Base-by-base conservation (phyloP, 1,284 basidiomycete genomes). In the Austropuccinia psidii region DNA sequence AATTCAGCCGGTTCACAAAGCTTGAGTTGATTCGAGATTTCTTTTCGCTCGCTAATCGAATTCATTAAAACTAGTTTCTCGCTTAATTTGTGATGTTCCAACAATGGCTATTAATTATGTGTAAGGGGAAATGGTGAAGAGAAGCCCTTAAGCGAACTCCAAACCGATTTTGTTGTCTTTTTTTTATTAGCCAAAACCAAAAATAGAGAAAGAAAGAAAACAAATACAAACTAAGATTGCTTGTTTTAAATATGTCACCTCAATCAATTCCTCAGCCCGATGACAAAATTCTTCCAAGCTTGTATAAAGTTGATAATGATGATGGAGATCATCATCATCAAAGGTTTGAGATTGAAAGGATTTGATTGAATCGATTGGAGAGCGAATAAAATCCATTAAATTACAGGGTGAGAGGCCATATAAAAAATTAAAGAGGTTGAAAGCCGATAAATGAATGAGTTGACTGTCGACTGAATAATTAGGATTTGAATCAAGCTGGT, bases 1-100 rank as follows among this genome's bases (percentile, higher is more conserved):
- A 69, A 29, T 11, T 69, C 67, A 6, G 67, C 67, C 9, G 67
- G 41, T 54, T 69, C 67, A 21, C 35, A 69, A 17, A 69, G n/a
- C 27, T 60, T 58, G 41, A 69, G 29, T 60, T 54, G 54, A 33
- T 69, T 58, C 1, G 54, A 4, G 29, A 69, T 58, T 24, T 69
- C 52, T n/a, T 55, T 69, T 15, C 67, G 54, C n/a, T 69, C 67
- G 55, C 17, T 60, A 3, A 39, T 33, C 8, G 54, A 45, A 29
- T 37, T 49, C 31, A 45, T 43, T n/a, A 43, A n/a, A 19, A 69
- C 35, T 5, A 69, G 17, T 31, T 47, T 45, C 35, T 41, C 31
- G 37, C 11, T 45, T 24, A 69, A 29, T 49, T 43, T 21, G 21
- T 69, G 67, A 24, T 41, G 35, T 9, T 47, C 45, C 55, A 69